These are phyloP conservation scores for Lactarius deliciosus DNA, from an alignment of 768 basidiomycete genomes.

Conservation along the genomic window DNA sequence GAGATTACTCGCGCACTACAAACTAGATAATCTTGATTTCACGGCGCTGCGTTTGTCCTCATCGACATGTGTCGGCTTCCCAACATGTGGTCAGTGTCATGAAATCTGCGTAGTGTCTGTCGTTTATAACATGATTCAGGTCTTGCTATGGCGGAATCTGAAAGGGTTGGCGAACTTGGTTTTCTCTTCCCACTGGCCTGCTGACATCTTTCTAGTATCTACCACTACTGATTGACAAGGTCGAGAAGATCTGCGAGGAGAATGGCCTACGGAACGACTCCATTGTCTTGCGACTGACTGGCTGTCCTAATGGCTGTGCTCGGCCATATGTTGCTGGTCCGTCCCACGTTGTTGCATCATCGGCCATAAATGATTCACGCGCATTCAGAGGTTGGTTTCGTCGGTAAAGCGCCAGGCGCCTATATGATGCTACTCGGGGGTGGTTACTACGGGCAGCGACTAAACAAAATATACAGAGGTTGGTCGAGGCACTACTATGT, in stretches of 20 bases:
- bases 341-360: slow-evolving; percentile 28
- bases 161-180: slow-evolving; percentile 47
- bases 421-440: slow-evolving; percentile 97
- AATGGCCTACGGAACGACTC: slow-evolving; percentile 90
- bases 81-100: slow-evolving; percentile 69
- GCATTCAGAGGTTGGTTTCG: slow-evolving; percentile 82
- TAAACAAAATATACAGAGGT: slow-evolving; percentile 96
- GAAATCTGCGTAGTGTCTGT: neutral
- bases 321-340: slow-evolving; percentile 86
- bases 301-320: slow-evolving; percentile 92
- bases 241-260: slow-evolving; percentile 93
- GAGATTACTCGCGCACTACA: slow-evolving; percentile 74
- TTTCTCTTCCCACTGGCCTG: slow-evolving; percentile 3
- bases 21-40: slow-evolving; percentile 82
- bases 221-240: slow-evolving; percentile 89
- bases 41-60: slow-evolving; percentile 81
- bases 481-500: slow-evolving; percentile 20
- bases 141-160: slow-evolving; percentile 78
- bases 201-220: slow-evolving; percentile 59
- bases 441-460: slow-evolving; percentile 88
- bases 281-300: slow-evolving; percentile 99
- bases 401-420: slow-evolving; percentile 91
- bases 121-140: slow-evolving; percentile 37
- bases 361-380: slow-evolving; percentile 2
- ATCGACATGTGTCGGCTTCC: slow-evolving; percentile 96